phyloP scores from a whole-genome alignment of 2,329 filamentous ascomycete genomes.

The Aureobasidium leucospermi region DNA sequence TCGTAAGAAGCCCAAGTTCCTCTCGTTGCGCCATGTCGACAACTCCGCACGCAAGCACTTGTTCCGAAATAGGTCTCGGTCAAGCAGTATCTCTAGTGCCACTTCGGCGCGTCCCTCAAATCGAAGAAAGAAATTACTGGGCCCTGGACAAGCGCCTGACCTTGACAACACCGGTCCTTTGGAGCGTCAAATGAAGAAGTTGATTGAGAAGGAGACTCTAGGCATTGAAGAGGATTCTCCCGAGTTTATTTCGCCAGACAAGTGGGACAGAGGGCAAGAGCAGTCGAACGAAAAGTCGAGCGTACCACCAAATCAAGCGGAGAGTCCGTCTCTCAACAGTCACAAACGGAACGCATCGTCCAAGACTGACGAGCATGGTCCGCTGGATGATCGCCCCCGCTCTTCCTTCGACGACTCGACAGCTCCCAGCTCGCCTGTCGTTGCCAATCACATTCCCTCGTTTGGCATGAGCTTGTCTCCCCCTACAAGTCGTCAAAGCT shows the following conservation, averaged over 20 bases:
- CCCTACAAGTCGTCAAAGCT: conserved; percentile 26
- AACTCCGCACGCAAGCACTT: conserved; percentile 12
- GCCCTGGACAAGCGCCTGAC: conserved; percentile 32
- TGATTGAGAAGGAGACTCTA: conserved; percentile 39
- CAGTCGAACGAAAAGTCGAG: not conserved
- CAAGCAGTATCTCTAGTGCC: conserved; percentile 23
- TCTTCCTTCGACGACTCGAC: conserved; percentile 35
- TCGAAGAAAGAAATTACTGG: conserved; percentile 52
- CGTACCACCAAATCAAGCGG: not conserved
- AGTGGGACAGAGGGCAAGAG: conserved; percentile 23
- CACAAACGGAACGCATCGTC: not conserved
- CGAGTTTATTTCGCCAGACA: conserved; percentile 35
- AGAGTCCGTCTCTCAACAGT: not conserved
- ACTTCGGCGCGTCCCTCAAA: conserved; percentile 29
- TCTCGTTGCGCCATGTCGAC: conserved; percentile 16
- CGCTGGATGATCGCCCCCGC: conserved; percentile 24
- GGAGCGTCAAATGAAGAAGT: conserved; percentile 36
- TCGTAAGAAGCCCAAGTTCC: conserved; percentile 15
- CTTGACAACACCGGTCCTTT: conserved; percentile 41
- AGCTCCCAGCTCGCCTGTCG: conserved; percentile 31
- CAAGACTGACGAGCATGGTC: not conserved
- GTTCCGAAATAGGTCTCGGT: conserved; percentile 14
- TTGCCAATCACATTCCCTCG: conserved; percentile 25
- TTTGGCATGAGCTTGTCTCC: conserved; percentile 31
- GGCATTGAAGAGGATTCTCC: conserved; percentile 25